Base-by-base conservation (phyloP, 2,329 filamentous ascomycete genomes). In the Neonectria coccinea region DNA sequence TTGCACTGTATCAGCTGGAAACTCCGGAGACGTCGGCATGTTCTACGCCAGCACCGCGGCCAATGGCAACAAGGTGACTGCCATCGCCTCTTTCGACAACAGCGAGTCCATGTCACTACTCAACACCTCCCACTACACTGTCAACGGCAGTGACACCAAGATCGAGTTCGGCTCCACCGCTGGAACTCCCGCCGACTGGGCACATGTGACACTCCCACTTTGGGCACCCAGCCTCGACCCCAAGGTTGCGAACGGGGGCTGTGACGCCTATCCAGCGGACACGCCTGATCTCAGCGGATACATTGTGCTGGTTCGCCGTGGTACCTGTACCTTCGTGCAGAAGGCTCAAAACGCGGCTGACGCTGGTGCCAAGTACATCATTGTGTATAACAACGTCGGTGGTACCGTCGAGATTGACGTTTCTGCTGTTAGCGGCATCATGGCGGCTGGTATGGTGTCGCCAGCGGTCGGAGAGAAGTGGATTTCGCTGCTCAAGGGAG, bases 251-350 rank as follows among this genome's bases (percentile, higher is more conserved):
- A 79, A 83, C 36, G 83, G 86, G 64, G 87, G 79, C 14, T 91
- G 89, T 70, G 73, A 80, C 1, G 75, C 84, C 7, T 82, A 84
- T 41, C 85, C 87, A 2, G 81, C 77, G 14, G 79, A 81, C 64
- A 88, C 85, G 0, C 86, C 88, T 1, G 84, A 90, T 68, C 79
- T 92, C 16, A 84, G 84, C 47, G 79, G 79, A 25, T 79, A 85
- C 54, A 84, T 91, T 42, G 87, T 89, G 2, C 82, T 91, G 8
- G 80, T 91, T 41, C 85, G 86, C 48, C 84, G 87, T 25, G 88
- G 88, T 52, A 83, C 77, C 11, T 91, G 88, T 73, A 81, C 81
- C 0, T 89, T 89, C 64, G 78, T 80, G 2, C 69, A 81, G 11
- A 90, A 91, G 78, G 83, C 82, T 2, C 72, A 78, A 42, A 86